phyloP scores from a whole-genome alignment of 345 rosid genomes.

The Gossypium mustelinum region DNA sequence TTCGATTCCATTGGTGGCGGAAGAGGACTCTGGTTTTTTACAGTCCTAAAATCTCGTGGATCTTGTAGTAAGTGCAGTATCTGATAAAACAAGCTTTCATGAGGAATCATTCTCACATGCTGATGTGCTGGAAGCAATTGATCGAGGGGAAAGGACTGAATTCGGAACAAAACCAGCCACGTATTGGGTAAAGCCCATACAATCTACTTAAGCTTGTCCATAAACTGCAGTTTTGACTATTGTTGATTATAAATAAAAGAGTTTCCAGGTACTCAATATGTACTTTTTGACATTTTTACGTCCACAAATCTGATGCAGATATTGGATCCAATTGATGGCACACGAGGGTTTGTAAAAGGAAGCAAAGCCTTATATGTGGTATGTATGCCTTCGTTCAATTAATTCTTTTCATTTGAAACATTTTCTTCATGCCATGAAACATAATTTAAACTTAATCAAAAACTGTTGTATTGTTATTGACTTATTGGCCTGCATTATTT shows the following conservation, averaged over 20 bases:
- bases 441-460: neutral
- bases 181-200: conserved; percentile 59
- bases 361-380: conserved; percentile 82
- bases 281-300: conserved; percentile 5
- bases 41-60: conserved; percentile 60
- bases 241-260: neutral
- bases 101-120: conserved; percentile 43
- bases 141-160: conserved; percentile 68
- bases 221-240: neutral
- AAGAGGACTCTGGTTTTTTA: conserved; percentile 77
- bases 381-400: conserved; percentile 18
- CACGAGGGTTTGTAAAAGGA: conserved; percentile 75
- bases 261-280: conserved; percentile 1
- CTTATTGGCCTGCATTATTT: neutral
- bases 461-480: neutral
- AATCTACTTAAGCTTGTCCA: neutral
- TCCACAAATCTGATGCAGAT: conserved; percentile 42
- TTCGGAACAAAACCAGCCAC: conserved; percentile 69
- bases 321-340: conserved; percentile 91
- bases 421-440: conserved; percentile 9
- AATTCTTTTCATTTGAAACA: neutral
- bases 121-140: conserved; percentile 77
- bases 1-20: conserved; percentile 85
- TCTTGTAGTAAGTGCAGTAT: conserved; percentile 56
- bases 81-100: conserved; percentile 35